Conservation (phyloP, 306 rosid species). For the Parietaria judaica region DNA sequence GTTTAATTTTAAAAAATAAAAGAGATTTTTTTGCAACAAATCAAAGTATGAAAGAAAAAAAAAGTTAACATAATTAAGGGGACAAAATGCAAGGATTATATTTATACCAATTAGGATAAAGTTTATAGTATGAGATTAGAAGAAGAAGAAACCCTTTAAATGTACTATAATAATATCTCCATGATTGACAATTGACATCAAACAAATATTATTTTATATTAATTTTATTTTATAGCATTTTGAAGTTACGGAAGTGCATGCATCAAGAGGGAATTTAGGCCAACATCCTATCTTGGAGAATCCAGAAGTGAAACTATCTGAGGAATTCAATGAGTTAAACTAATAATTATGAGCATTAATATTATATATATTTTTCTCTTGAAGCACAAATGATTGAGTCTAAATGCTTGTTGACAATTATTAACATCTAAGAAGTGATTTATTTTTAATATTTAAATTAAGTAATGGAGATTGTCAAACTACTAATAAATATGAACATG, state of each 20-base stretch:
- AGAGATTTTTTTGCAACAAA: not conserved
- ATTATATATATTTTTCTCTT: not conserved
- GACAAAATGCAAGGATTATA: too few species aligned
- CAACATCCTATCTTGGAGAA: constrained; percentile 30
- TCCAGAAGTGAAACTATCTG: constrained; percentile 7
- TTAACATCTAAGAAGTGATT: not conserved
- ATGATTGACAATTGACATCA: constrained; percentile 45
- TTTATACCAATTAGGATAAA: too few species aligned
- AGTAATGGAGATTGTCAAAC: constrained; percentile 11
- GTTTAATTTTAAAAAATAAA: too few species aligned
- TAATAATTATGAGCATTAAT: not conserved
- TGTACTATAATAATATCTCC: constrained; percentile 6
- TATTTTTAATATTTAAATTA: not conserved
- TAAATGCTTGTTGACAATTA: not conserved
- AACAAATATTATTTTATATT: not conserved
- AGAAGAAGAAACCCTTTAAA: too few species aligned
- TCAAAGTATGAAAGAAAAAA: not conserved
- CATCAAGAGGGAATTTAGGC: constrained; percentile 29
- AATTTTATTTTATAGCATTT: constrained; percentile 10
- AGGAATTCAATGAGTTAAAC: not conserved
- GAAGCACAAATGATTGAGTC: not conserved
- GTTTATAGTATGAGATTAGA: too few species aligned
- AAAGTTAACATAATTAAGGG: too few species aligned
- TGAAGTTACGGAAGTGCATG: constrained; percentile 24
- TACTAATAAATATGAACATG: not conserved